These are phyloP conservation scores for Yueomyces sinensis DNA, from an alignment of 805 yeast genomes.

Conservation along the genomic window DNA sequence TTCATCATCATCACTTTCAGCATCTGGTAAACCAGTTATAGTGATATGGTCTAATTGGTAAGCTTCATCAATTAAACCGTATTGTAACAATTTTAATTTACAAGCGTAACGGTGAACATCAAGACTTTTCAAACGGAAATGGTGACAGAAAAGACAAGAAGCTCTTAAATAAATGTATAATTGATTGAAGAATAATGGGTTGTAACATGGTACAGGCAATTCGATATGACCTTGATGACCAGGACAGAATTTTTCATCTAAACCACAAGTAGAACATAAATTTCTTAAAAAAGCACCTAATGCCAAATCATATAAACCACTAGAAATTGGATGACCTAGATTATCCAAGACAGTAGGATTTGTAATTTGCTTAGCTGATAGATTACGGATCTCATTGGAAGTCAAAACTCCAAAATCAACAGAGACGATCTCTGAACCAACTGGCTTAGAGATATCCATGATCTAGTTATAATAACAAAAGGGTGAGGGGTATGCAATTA, in stretches of 20 bases:
- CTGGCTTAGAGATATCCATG: conserved; percentile 96
- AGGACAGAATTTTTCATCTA: conserved; percentile 88
- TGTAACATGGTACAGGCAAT: conserved; percentile 89
- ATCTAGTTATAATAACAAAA: no score
- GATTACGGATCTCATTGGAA: conserved; percentile 66
- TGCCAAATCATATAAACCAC: conserved; percentile 91
- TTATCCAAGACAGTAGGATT: conserved; percentile 94
- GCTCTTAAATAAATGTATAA: conserved; percentile 74
- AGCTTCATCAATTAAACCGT: conserved; percentile 75
- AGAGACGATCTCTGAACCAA: conserved; percentile 83
- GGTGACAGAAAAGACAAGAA: conserved; percentile 83
- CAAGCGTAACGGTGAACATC: conserved; percentile 71
- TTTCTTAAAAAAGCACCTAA: conserved; percentile 87
- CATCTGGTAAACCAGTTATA: conserved; percentile 20
- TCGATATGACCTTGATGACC: conserved; percentile 99
- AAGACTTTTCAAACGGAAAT: conserved; percentile 51
- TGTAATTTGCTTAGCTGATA: conserved; percentile 91
- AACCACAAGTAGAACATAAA: conserved; percentile 89
- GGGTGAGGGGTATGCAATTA: no score
- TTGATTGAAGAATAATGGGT: conserved; percentile 88
- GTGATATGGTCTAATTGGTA: conserved; percentile 55
- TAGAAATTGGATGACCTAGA: conserved; percentile 87
- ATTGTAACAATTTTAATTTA: conserved; percentile 69
- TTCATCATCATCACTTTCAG: conserved; percentile 30
- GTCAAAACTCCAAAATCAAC: conserved; percentile 86